Base-by-base conservation (phyloP, 257 asterid genomes). In the Ilex aquifolium region DNA sequence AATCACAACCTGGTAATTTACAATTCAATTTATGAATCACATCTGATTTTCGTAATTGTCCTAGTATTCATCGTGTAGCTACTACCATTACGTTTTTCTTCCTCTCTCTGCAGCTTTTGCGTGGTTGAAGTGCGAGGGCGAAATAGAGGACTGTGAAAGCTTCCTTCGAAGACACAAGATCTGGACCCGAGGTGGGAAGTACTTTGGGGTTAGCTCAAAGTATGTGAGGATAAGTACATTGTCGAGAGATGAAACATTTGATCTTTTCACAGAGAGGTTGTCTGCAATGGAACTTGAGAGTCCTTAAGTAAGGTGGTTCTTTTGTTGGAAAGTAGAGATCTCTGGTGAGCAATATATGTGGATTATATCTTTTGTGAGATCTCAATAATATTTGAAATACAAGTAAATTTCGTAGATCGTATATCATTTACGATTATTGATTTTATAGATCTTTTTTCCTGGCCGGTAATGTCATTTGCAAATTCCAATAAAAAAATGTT, bases 61-160 rank as follows among this genome's bases (percentile, higher is more conserved):
- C 10, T 4, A 4, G 52, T 64, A 69, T 36, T 32, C 49, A 51
- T 69, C 48, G 44, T 74, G 61, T 32, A 57, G 5, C 12, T 69
- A 60, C 6, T 32, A 29, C 61, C 53, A 16, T 31, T 58, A n/a
- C 63, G 69, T 15, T 56, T 74, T 65, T 48, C 65, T 68, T 69
- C 56, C 16, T 53, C 46, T 14, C 31, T 51, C 16, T 16, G 65
- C 64, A 71, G 72, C 76, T 54, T 71, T 52, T 65, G 72, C 56
- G 6, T 71, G 76, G 68, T 60, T 71, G 44, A 71, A 60, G 32
- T 71, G 68, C 32, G 72, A 71, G 15, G 51, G 5, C 10, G 71
- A 55, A 21, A 66, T 49, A 65, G 76, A 71, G 52, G 52, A 46
- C 52, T 46, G 52, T 46, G 52, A 46, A 46, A 46, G 52, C n/a